Evolutionary conservation across 192 early-diverging fungal genomes (phyloP).

Genomic region (Funneliformis geosporum): DNA sequence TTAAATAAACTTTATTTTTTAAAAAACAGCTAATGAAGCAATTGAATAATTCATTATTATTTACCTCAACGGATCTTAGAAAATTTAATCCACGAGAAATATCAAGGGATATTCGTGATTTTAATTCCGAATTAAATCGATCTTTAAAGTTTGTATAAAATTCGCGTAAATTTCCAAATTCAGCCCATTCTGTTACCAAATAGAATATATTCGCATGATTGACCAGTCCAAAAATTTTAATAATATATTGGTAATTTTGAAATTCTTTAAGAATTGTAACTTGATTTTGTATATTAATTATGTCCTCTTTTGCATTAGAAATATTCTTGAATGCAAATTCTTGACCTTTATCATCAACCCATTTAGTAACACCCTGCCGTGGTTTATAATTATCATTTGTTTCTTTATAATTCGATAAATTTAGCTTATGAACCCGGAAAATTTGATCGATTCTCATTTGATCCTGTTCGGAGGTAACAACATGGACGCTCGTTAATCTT

Average conservation of each 20-base stretch:
- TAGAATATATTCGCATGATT: too few species aligned
- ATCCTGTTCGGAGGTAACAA: too few species aligned
- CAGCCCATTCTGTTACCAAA: constrained; percentile 29
- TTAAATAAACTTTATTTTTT: too few species aligned
- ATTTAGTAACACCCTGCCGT: too few species aligned
- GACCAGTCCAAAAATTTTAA: constrained; percentile 7
- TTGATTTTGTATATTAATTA: background rate
- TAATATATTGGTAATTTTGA: background rate
- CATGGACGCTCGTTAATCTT: too few species aligned
- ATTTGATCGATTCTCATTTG: too few species aligned
- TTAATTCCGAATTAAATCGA: background rate
- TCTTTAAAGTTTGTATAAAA: background rate
- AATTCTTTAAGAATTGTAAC: constrained; percentile 6
- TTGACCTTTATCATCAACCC: background rate
- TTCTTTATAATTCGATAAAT: too few species aligned
- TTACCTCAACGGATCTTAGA: background rate
- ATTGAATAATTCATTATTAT: too few species aligned
- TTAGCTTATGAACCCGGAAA: too few species aligned
- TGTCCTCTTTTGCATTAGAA: background rate
- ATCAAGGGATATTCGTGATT: background rate
- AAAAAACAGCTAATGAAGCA: too few species aligned
- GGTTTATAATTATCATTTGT: too few species aligned
- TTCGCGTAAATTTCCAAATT: background rate
- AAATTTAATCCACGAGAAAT: constrained; percentile 23
- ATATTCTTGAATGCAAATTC: background rate